Base-by-base conservation (phyloP, 2,329 filamentous ascomycete species). In the Colletotrichum tamarilloi region DNA sequence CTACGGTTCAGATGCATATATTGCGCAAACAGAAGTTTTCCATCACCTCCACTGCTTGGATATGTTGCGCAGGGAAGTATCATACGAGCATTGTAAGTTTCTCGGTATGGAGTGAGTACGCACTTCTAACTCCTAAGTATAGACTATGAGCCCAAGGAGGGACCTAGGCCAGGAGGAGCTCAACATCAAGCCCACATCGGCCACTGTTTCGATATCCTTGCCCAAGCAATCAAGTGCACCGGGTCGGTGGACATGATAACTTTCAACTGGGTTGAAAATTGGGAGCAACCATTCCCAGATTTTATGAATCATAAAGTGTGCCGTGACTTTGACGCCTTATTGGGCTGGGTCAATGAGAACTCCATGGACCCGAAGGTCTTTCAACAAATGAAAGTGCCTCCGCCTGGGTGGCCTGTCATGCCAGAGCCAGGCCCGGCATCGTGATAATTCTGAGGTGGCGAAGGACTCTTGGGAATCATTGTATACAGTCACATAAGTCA, bases 31-130 rank as follows among this genome's bases (percentile, higher is more conserved):
- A 1, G 82, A 85, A 19, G 68, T 82, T 3, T 83, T 83, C 68
- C 82, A 84, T 65, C 79, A 83, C 58, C 76, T 84, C 1, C 82
- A 84, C 68, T 84, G 82, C 74, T 77, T 83, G 62, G 81, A 84
- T 62, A 74, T 80, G 2, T 76, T 84, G 1, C 78, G 82, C 8
- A 38, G 60, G 9, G 59, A 74, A 24, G 24, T 66, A 2, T 70
- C 63, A n/a, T 67, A 67, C 11, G 53, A 55, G 52, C 68, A 75
- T 42, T 75, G 58, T 60, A 30, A 63, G 46, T 42, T 53, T 8
- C 46, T 46, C 46, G 32, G 35, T 19, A n/a, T 19, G 30, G 5
- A 12, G 28, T 11, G 2, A 12, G 7, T 49, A 9, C 3, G 42
- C 19, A 58, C 6, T 11, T 6, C 28, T 58, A 19, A 58, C 16